Evolutionary conservation across 345 rosid species (phyloP).

Genomic region (Rhodamnia rubescens): DNA sequence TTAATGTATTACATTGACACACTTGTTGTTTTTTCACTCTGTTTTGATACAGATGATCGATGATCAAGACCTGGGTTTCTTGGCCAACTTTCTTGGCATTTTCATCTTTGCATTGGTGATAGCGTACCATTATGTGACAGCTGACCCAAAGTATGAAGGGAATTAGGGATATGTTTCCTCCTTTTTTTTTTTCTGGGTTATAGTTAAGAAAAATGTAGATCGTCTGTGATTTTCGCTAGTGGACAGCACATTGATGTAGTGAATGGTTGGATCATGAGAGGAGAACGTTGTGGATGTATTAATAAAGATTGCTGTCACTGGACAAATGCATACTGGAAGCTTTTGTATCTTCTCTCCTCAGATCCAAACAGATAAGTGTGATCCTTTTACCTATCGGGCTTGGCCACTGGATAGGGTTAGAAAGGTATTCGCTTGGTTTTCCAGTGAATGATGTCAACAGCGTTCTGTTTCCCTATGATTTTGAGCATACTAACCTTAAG

Average conservation of each 20-base stretch:
- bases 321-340: neutral
- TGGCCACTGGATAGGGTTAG: neutral
- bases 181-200: neutral
- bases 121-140: conserved; percentile 73
- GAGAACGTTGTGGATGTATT: neutral
- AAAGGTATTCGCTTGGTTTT: neutral
- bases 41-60: conserved; percentile 53
- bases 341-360: neutral
- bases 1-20: neutral
- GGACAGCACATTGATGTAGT: neutral
- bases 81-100: conserved; percentile 70
- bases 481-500: neutral
- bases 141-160: conserved; percentile 73
- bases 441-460: neutral
- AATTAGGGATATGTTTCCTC: conserved; percentile 3
- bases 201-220: neutral
- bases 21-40: neutral
- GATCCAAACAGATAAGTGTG: neutral
- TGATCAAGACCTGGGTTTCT: conserved; percentile 63
- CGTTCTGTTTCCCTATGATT: neutral
- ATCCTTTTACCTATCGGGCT: neutral
- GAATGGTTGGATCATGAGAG: neutral
- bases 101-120: conserved; percentile 66
- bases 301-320: neutral
- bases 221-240: neutral